Base-by-base conservation (phyloP, 441 rosid species). In the Euphorbia celastroides region DNA sequence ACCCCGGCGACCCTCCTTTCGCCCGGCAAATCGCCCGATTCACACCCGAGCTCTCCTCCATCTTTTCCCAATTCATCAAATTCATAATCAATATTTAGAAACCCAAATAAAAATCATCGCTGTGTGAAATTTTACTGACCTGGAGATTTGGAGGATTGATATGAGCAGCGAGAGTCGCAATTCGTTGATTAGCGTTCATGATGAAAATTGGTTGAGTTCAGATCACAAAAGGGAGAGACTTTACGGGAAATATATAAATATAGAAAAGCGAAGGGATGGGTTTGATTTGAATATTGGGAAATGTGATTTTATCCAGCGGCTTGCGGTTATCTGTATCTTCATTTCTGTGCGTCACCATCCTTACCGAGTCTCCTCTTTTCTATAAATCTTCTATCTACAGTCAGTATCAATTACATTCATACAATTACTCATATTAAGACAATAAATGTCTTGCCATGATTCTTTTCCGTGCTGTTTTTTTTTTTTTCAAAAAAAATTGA, bases 1-100 rank as follows among this genome's bases (percentile, higher is more conserved):
- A 90, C 60, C 94, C 94, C 0, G 84, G 63, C 0, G 94, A 81
- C 42, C 86, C 96, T 8, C 96, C 94, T 83, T 88, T 82, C 26
- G 94, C 90, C 70, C 90, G 74, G 73, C 92, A 90, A 72, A 61
- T 70, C 50, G 61, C 82, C 74, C 79, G 68, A 1, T 38, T 65
- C 81, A 84, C 26, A 62, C 76, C 84, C 54, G 74, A 75, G 73
- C 65, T 67, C 44, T 75, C 82, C 68, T 54, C 81, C 77, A 70
- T 75, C 88, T 76, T 23, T 17, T 32, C 9, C 16, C 50, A 14
- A 6, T 23, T 23, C 7, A 50, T 30, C 22, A 56, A 25, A 8
- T 65, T 50, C 5, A 20, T 20, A 10, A 38, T 27, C 52, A 41
- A 46, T 34, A 22, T 27, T 8, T 41, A 30, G 30, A 12, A 57